Percentiles rank a stretch among this genome's conserved stretches.
These are phyloP conservation scores for Elaeis guineensis DNA, from an alignment of 176 grass and related monocot genomes.

Conservation along the genomic window DNA sequence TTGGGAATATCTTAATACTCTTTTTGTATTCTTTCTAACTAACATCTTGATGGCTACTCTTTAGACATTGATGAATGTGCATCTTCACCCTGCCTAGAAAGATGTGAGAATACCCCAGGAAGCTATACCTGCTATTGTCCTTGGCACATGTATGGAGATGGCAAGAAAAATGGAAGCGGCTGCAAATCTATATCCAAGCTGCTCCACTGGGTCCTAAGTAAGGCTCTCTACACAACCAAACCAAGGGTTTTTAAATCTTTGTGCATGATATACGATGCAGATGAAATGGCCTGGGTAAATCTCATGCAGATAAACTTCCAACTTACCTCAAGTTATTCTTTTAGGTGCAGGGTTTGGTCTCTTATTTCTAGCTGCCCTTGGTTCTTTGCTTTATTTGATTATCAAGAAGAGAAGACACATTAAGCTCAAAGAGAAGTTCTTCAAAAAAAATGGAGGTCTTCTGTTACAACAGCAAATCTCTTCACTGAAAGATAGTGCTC, in stretches of 20 bases:
- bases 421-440: background rate
- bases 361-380: background rate
- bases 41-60: background rate
- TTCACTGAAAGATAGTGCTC: background rate
- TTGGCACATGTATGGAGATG: slow-evolving; percentile 15
- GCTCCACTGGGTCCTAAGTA: background rate
- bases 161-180: background rate
- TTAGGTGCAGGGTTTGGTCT: background rate
- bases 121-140: slow-evolving; percentile 4
- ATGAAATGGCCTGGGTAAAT: no score
- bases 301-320: no score
- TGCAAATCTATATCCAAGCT: background rate
- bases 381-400: background rate
- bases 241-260: no score
- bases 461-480: background rate
- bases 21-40: no score
- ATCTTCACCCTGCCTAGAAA: background rate
- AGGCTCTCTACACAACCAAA: no score
- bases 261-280: no score
- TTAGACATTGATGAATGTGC: background rate
- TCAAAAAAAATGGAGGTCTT: background rate
- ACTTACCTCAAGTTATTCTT: background rate
- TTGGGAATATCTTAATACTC: no score
- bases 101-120: background rate
- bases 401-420: background rate